A percentile compares a stretch with the other conserved stretches of the same genome.
Conservation (phyloP, 257 asterid species). For the Solanum clarkiae region DNA sequence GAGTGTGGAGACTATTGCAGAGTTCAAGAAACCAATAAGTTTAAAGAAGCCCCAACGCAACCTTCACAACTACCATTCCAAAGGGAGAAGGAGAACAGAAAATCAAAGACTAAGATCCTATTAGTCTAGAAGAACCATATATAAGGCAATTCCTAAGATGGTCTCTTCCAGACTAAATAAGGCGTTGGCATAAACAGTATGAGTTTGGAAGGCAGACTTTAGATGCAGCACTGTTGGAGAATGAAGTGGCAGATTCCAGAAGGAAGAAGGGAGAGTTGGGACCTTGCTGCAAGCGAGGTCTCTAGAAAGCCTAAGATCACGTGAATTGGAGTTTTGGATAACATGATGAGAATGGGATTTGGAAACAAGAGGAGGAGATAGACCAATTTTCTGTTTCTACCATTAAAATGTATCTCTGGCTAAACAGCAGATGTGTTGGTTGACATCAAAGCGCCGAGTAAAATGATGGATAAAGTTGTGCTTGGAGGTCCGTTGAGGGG, state of each 20-base stretch:
- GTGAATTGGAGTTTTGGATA: not conserved
- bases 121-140: not conserved
- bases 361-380: not conserved
- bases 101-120: not conserved
- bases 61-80: not conserved
- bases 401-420: not conserved
- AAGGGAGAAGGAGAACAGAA: not conserved
- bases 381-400: not conserved
- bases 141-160: not conserved
- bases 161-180: not conserved
- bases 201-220: not conserved
- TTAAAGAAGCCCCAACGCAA: not conserved
- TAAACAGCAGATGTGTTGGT: not conserved
- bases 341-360: not conserved
- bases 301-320: not conserved
- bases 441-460: not conserved
- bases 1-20: not conserved
- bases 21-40: not conserved
- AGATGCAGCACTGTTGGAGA: not conserved
- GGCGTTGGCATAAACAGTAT: not conserved
- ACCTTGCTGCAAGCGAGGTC: not conserved
- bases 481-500: not conserved
- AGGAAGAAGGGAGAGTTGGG: not conserved
- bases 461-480: not conserved
- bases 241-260: not conserved